A percentile compares a stretch with the other conserved stretches of the same genome.
These are phyloP conservation scores for Alternaria panax DNA, from an alignment of 2,329 filamentous ascomycete genomes.

Conservation along the genomic window DNA sequence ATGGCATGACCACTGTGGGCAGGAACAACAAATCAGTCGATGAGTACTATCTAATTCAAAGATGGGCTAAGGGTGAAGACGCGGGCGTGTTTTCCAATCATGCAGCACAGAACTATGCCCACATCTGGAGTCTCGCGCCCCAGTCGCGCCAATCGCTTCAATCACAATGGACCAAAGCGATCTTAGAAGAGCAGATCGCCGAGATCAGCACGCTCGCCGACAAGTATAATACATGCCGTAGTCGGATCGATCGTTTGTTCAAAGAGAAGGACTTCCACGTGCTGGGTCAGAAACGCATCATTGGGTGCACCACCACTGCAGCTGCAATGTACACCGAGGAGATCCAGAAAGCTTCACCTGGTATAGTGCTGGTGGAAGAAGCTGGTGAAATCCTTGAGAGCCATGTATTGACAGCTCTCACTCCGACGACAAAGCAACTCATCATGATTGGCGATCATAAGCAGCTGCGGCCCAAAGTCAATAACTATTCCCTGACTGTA, in stretches of 20 bases:
- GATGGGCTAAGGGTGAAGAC: constrained; percentile 60
- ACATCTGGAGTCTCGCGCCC: constrained; percentile 63
- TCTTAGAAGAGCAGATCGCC: constrained; percentile 60
- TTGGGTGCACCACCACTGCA: constrained; percentile 75
- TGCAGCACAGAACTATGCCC: constrained; percentile 34
- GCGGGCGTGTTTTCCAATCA: constrained; percentile 54
- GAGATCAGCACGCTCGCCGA: constrained; percentile 51
- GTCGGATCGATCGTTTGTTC: constrained; percentile 46
- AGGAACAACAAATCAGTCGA: constrained; percentile 55
- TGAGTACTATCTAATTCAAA: constrained; percentile 60
- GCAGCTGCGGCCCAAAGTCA: constrained; percentile 73
- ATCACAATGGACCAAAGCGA: constrained; percentile 36
- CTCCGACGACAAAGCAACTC: constrained; percentile 65
- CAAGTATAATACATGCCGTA: constrained; percentile 55
- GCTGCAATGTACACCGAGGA: constrained; percentile 68
- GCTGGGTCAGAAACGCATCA: constrained; percentile 65
- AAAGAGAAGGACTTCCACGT: constrained; percentile 37
- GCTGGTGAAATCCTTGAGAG: constrained; percentile 76
- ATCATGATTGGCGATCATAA: constrained; percentile 77
- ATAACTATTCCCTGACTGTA: constrained; percentile 66
- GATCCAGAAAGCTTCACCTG: constrained; percentile 63
- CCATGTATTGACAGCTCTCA: constrained; percentile 69
- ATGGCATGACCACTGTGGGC: constrained; percentile 59
- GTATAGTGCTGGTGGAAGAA: constrained; percentile 73
- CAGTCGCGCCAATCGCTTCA: constrained; percentile 47